Percentiles rank a stretch among this genome's conserved stretches.
These are phyloP conservation scores for Porogramme epimiltina DNA, from an alignment of 1,284 basidiomycete species.

Conservation along the genomic window DNA sequence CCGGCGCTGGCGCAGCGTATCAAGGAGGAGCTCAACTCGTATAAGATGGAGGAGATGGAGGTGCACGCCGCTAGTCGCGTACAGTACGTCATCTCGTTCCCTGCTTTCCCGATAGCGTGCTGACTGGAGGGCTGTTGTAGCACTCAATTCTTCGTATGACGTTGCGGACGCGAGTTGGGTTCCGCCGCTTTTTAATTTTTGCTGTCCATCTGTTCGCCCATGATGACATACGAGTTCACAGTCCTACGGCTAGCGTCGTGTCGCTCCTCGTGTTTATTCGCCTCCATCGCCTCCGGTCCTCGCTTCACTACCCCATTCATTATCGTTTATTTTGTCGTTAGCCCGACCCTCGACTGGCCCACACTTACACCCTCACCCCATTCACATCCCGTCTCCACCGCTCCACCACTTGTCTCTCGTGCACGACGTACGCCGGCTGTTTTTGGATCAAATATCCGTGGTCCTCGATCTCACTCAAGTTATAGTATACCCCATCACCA, in stretches of 20 bases:
- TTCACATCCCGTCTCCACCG: neutral
- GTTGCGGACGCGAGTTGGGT: constrained; percentile 14
- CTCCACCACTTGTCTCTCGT: constrained; percentile 11
- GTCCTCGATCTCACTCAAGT: constrained; percentile 35
- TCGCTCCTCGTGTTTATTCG: constrained; percentile 16
- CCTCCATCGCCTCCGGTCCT: constrained; percentile 11
- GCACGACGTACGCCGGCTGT: constrained; percentile 25
- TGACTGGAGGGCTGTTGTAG: constrained; percentile 24
- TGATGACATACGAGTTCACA: constrained; percentile 26
- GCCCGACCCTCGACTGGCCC: too few relatives aligned
- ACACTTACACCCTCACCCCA: too few relatives aligned
- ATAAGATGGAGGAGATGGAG: constrained; percentile 99
- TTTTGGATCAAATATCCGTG: constrained; percentile 35
- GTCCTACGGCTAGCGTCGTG: constrained; percentile 18
- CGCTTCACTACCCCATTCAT: constrained; percentile 11
- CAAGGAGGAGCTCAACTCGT: constrained; percentile 95
- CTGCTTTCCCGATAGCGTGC: neutral
- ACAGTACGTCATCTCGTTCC: constrained; percentile 54
- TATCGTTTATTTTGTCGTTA: constrained; percentile 14
- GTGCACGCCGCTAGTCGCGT: constrained; percentile 88
- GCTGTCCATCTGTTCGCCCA: constrained; percentile 20
- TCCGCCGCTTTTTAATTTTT: constrained; percentile 22
- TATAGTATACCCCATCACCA: constrained; percentile 39
- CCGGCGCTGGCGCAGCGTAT: constrained; percentile 93
- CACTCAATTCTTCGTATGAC: constrained; percentile 63